Evolutionary conservation across 164 flowering plant species (phyloP), one percentile per base, ranked within the genome.

Genomic region (Kingdonia uniflora): DNA sequence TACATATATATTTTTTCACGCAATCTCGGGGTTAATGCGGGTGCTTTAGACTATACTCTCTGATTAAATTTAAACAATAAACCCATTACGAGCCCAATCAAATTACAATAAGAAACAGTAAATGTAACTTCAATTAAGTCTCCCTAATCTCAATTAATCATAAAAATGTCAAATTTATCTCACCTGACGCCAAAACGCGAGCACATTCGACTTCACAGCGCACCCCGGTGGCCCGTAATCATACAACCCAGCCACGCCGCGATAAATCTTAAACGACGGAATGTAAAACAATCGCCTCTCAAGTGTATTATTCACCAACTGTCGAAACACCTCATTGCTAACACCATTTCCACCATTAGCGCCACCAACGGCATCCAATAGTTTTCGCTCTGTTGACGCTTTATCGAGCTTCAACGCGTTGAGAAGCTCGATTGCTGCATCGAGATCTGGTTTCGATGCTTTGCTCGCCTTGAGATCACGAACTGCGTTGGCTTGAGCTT

Each of bases 141-240:
- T 29, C 6, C 35, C 4, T 29, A 29, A 29, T 29, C 35, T n/a
- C n/a, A n/a, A n/a, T 2, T 14, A 44, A 33, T 7, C 38, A 17
- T 23, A 58, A 17, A 49, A 24, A n/a, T 11, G n/a, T 41, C 16
- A 5, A 16, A 41, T 14, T 14, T 10, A 41, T 3, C 35, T 37
- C 40, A 86, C 97, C 91, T 88, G 91, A 38, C 97, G 95, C 97
- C 99, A 92, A 52, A 80, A 86, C 8, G 82, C 76, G 15, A 92
- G 85, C 17, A 92, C 95, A 54, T 92, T 92, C 13, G 88, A 64
- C 77, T 88, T 88, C 10, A 92, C 84, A 14, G 95, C 77, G 59
- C 95, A 84, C 5, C 97, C 99, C 2, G 99, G 99, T 0, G 97
- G 99, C 2, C 99, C 99, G 59, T 82, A 92, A 50, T 88, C 99